Percentiles rank a stretch among this genome's conserved stretches.
Evolutionary conservation across 306 rosid species (phyloP).

Genomic region (Citrullus amarus): DNA sequence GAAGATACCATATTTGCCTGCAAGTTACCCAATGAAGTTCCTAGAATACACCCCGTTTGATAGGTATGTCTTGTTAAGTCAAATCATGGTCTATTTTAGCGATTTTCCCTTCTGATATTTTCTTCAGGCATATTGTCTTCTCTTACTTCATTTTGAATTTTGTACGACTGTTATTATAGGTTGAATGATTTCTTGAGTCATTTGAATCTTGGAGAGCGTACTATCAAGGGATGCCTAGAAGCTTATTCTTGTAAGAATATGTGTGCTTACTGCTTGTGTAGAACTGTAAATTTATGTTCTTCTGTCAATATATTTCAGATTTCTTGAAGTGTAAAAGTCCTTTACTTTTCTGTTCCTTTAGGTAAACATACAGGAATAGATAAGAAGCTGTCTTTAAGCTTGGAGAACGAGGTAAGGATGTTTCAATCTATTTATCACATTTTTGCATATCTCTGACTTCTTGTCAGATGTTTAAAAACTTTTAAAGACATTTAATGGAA

Average conservation of each 20-base stretch:
- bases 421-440: not conserved
- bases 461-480: not conserved
- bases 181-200: conserved; percentile 55
- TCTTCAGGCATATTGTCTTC: not conserved
- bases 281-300: not conserved
- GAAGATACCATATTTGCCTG: not conserved
- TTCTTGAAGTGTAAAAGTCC: not conserved
- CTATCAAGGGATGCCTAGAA: conserved; percentile 76
- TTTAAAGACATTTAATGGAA: not conserved
- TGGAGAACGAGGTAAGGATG: conserved; percentile 72
- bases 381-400: conserved; percentile 79
- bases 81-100: not conserved
- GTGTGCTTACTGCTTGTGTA: not conserved
- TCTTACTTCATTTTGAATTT: not conserved
- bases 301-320: not conserved
- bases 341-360: conserved; percentile 5
- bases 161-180: conserved; percentile 20
- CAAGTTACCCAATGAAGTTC: conserved; percentile 52
- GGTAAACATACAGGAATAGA: conserved; percentile 94
- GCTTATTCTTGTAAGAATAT: conserved; percentile 85
- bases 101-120: not conserved
- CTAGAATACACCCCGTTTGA: conserved; percentile 75
- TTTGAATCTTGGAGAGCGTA: conserved; percentile 87
- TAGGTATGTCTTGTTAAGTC: conserved; percentile 26
- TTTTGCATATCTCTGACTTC: not conserved